phyloP scores from a whole-genome alignment of 148 eudicot genomes.

The Heliosperma pusillum region DNA sequence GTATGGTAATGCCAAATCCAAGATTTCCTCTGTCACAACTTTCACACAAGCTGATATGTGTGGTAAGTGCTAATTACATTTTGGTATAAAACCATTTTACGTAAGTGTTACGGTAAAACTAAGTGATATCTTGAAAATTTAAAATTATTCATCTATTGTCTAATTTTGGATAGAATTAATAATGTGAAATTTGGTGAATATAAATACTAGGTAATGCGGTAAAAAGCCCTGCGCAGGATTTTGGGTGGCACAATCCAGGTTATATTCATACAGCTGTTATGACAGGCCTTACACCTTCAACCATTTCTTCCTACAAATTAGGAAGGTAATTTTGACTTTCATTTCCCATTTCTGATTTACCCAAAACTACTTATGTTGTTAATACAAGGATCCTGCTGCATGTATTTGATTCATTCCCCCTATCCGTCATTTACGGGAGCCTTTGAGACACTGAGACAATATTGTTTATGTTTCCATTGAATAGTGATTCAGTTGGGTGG shows the following conservation, averaged over 20 bases:
- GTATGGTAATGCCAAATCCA: constrained; percentile 52
- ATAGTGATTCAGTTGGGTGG: constrained; percentile 70
- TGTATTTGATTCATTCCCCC: too few relatives aligned
- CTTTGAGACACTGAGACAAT: too few relatives aligned
- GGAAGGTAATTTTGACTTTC: constrained; percentile 50
- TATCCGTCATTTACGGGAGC: too few relatives aligned
- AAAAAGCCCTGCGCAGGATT: constrained; percentile 74
- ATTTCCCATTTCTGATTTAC: too few relatives aligned
- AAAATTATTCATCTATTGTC: too few relatives aligned
- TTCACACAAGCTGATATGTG: constrained; percentile 55
- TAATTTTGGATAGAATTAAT: too few relatives aligned
- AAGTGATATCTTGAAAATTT: too few relatives aligned
- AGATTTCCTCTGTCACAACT: constrained; percentile 44
- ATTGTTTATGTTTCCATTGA: neutral
- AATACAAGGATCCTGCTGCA: too few relatives aligned
- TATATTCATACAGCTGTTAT: constrained; percentile 70
- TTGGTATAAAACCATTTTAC: too few relatives aligned
- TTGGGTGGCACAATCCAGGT: constrained; percentile 96
- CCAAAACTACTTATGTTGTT: too few relatives aligned
- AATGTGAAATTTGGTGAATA: neutral
- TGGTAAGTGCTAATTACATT: too few relatives aligned
- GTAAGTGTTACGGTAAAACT: too few relatives aligned
- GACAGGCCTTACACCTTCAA: constrained; percentile 54
- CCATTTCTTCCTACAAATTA: constrained; percentile 45
- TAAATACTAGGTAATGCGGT: constrained; percentile 16